A percentile compares a stretch with the other conserved stretches of the same genome.
Conservation (phyloP, 1,284 basidiomycete species). For the Marasmius fiardii region DNA sequence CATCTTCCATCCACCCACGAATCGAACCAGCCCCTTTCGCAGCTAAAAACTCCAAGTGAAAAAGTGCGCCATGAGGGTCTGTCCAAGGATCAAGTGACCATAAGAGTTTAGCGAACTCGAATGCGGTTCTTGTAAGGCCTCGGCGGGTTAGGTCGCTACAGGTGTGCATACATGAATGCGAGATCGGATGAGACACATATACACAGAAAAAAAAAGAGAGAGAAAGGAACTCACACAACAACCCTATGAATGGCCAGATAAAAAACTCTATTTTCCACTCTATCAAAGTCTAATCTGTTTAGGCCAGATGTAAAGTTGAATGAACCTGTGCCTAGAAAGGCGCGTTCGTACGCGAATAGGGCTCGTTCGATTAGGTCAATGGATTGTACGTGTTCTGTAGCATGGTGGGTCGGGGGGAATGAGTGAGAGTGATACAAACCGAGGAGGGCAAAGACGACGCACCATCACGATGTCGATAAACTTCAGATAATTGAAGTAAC, state of each 20-base stretch:
- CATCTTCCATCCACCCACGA: constrained; percentile 62
- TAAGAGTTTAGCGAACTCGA: constrained; percentile 84
- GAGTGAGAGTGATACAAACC: not conserved
- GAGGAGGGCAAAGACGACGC: constrained; percentile 9
- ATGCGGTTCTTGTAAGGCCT: constrained; percentile 83
- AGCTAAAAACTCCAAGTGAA: constrained; percentile 85
- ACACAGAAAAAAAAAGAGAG: not conserved
- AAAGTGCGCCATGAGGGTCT: constrained; percentile 81
- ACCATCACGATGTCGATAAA: constrained; percentile 86
- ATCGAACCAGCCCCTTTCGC: constrained; percentile 87
- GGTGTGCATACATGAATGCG: not conserved
- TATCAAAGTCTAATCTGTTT: constrained; percentile 84
- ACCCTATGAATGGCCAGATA: constrained; percentile 80
- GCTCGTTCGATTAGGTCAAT: constrained; percentile 86
- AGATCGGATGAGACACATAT: no score
- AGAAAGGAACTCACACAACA: constrained; percentile 50
- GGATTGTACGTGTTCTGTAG: constrained; percentile 74
- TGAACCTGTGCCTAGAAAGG: constrained; percentile 63
- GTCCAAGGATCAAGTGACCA: constrained; percentile 78
- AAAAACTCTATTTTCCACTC: constrained; percentile 82
- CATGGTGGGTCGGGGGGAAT: not conserved
- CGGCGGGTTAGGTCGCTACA: constrained; percentile 79
- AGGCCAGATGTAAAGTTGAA: constrained; percentile 80
- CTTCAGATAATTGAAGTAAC: constrained; percentile 80
- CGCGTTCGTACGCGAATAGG: constrained; percentile 85